phyloP scores from a whole-genome alignment of 1,284 basidiomycete genomes.

The Moesziomyces parantarcticus region DNA sequence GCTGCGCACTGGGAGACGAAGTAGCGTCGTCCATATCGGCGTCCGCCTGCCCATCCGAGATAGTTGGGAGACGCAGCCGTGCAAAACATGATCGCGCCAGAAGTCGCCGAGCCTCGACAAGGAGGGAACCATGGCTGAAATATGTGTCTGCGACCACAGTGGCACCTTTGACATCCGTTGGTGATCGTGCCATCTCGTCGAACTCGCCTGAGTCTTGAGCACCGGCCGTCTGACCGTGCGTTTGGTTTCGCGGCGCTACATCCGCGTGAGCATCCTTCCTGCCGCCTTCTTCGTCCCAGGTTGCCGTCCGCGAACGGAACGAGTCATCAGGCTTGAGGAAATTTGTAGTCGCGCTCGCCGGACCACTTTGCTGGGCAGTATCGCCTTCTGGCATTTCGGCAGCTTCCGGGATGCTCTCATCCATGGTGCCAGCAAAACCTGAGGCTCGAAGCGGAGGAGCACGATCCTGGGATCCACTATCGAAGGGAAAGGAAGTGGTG shows the following conservation, averaged over 20 bases:
- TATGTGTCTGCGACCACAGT: background rate
- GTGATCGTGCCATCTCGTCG: background rate
- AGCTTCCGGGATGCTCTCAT: slow-evolving; percentile 8
- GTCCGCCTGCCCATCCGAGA: background rate
- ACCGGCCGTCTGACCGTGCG: background rate
- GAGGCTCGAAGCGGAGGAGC: slow-evolving; percentile 1
- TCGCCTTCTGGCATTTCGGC: background rate
- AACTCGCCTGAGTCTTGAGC: background rate
- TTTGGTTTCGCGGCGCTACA: background rate
- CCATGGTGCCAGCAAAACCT: slow-evolving; percentile 1
- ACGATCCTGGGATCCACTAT: slow-evolving; percentile 13
- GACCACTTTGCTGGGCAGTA: slow-evolving; percentile 1
- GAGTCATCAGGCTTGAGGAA: slow-evolving; percentile 48
- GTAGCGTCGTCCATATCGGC: slow-evolving; percentile 14
- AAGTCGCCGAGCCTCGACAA: too few species aligned
- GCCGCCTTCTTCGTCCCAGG: slow-evolving; percentile 41
- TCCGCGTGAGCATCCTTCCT: slow-evolving; percentile 22
- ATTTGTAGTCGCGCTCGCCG: slow-evolving; percentile 12
- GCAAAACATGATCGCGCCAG: background rate
- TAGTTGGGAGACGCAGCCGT: background rate
- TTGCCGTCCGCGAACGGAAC: slow-evolving; percentile 31
- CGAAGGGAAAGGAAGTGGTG: slow-evolving; percentile 17
- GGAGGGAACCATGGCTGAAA: background rate
- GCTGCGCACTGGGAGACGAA: slow-evolving; percentile 9
- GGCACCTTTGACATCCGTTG: background rate